Evolutionary conservation across 768 basidiomycete species (phyloP).

Genomic region (Mycena venus): DNA sequence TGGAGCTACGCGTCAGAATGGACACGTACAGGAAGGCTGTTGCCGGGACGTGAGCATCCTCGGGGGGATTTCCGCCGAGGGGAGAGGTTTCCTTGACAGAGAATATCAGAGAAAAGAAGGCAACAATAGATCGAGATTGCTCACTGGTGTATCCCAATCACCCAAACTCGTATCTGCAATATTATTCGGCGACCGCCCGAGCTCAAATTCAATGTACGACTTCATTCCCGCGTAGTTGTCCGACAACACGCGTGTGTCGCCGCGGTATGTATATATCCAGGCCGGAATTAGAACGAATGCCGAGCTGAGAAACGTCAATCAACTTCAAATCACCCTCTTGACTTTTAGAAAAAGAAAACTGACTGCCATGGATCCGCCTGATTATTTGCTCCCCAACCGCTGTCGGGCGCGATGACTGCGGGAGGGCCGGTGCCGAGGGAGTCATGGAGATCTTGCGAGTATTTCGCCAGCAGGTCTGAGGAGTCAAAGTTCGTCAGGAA

Average conservation of each 20-base stretch:
- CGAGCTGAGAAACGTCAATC: conserved; percentile 26
- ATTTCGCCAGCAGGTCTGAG: conserved; percentile 43
- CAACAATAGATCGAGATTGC: conserved; percentile 38
- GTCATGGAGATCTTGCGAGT: conserved; percentile 42
- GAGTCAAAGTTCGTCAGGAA: conserved; percentile 45
- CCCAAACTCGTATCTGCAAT: conserved; percentile 43
- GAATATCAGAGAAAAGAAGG: neutral
- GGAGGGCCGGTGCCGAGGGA: conserved; percentile 41
- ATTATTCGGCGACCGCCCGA: conserved; percentile 44
- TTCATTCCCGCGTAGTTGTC: conserved; percentile 47
- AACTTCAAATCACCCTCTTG: too few relatives aligned
- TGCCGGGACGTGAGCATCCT: conserved; percentile 44
- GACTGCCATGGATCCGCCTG: conserved; percentile 50
- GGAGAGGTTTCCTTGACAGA: conserved; percentile 35
- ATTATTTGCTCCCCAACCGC: conserved; percentile 47
- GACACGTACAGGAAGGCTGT: conserved; percentile 46
- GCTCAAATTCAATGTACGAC: conserved; percentile 45
- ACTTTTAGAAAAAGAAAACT: conserved; percentile 22
- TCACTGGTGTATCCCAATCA: conserved; percentile 64
- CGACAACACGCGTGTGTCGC: conserved; percentile 40
- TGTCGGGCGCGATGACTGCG: conserved; percentile 45
- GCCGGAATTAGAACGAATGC: conserved; percentile 47
- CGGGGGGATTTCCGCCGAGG: conserved; percentile 44
- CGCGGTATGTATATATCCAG: conserved; percentile 46
- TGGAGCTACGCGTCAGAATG: neutral